Evolutionary conservation across 345 rosid species (phyloP).

Genomic region (Citropsis articulata): DNA sequence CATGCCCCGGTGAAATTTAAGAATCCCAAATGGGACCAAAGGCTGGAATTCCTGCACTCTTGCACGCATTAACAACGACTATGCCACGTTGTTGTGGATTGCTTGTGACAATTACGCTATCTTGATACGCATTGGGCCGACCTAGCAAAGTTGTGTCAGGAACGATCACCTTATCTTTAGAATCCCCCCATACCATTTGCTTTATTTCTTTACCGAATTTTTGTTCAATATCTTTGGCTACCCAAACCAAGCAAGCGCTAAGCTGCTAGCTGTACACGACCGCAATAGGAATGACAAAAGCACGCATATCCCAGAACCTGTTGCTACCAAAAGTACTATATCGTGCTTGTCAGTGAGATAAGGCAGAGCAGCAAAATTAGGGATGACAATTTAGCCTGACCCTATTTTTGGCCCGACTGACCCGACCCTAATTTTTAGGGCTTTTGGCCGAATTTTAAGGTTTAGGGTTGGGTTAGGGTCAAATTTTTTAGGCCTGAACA

Average conservation of each 20-base stretch:
- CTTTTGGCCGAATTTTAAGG: too few species aligned
- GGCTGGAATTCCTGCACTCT: conserved; percentile 55
- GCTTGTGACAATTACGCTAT: conserved; percentile 79
- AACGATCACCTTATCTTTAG: conserved; percentile 46
- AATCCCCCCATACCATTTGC: conserved; percentile 49
- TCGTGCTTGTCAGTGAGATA: conserved; percentile 72
- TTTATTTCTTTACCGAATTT: conserved; percentile 68
- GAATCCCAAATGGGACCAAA: conserved; percentile 98
- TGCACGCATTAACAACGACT: conserved; percentile 67
- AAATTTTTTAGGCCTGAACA: too few species aligned
- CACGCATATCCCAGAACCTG: conserved; percentile 85
- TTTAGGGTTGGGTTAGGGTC: too few species aligned
- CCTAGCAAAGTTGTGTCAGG: conserved; percentile 66
- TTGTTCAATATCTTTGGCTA: conserved; percentile 53
- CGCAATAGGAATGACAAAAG: conserved; percentile 77
- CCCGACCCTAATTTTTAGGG: too few species aligned
- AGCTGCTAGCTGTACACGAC: conserved; percentile 38
- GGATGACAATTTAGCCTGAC: too few species aligned
- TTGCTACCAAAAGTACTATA: conserved; percentile 73
- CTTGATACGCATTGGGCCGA: conserved; percentile 64
- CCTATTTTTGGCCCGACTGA: too few species aligned
- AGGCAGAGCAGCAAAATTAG: conserved; percentile 79
- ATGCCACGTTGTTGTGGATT: conserved; percentile 79
- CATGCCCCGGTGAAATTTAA: conserved; percentile 7
- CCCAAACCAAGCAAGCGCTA: conserved; percentile 17